Percentiles rank a stretch among this genome's conserved stretches.
phyloP scores from a whole-genome alignment of 2,329 filamentous ascomycete species.

The Pseudogymnoascus sp. region DNA sequence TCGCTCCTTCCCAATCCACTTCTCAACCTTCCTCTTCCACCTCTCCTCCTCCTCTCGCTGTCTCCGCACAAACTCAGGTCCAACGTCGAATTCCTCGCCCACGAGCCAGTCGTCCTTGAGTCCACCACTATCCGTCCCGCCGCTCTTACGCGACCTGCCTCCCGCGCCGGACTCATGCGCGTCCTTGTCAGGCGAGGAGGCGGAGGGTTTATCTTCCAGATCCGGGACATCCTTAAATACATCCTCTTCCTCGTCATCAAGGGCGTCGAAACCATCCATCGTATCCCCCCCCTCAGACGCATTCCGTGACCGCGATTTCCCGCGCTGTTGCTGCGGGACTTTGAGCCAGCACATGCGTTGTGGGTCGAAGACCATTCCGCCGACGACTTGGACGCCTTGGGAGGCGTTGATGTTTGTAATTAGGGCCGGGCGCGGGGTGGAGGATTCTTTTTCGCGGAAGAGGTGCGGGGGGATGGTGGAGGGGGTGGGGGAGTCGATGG shows the following conservation, averaged over 20 bases:
- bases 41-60: slow-evolving; percentile 87
- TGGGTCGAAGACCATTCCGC: slow-evolving; percentile 98
- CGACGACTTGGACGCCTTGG: slow-evolving; percentile 84
- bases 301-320: background rate
- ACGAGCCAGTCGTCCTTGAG: slow-evolving; percentile 73
- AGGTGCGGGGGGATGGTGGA: slow-evolving; percentile 35
- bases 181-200: slow-evolving; percentile 18
- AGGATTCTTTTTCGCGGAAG: slow-evolving; percentile 46
- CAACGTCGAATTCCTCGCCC: slow-evolving; percentile 95
- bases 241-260: slow-evolving; percentile 75
- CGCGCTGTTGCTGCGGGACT: slow-evolving; percentile 39
- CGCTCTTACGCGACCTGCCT: slow-evolving; percentile 44
- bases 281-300: slow-evolving; percentile 43
- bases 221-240: slow-evolving; percentile 94
- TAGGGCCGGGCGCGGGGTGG: slow-evolving; percentile 61
- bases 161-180: slow-evolving; percentile 36
- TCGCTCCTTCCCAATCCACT: slow-evolving; percentile 61
- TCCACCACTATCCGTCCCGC: slow-evolving; percentile 27
- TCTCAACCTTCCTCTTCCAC: slow-evolving; percentile 81
- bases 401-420: slow-evolving; percentile 83
- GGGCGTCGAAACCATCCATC: slow-evolving; percentile 56
- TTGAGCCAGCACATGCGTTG: slow-evolving; percentile 98
- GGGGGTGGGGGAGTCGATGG: slow-evolving; percentile 46
- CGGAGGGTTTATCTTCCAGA: slow-evolving; percentile 56
- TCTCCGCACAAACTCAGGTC: slow-evolving; percentile 81